Evolutionary conservation across 2,329 filamentous ascomycete species (phyloP).

Genomic region (Talaromyces rugulosus): DNA sequence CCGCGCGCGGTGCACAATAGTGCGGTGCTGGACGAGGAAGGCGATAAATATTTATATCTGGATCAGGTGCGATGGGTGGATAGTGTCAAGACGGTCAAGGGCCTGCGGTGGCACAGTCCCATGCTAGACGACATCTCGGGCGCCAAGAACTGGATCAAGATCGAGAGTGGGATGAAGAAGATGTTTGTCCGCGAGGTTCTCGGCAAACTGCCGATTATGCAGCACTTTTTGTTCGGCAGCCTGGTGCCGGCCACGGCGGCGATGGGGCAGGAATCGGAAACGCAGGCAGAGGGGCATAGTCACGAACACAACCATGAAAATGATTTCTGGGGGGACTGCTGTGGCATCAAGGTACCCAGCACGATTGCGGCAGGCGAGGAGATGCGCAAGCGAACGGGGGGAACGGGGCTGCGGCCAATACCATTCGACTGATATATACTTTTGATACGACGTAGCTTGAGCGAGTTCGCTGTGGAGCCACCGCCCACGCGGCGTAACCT

Average conservation of each 20-base stretch:
- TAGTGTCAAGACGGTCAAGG: conserved; percentile 91
- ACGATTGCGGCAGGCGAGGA: conserved; percentile 87
- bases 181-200: conserved; percentile 96
- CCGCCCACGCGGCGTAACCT: background rate
- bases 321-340: conserved; percentile 85
- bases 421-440: conserved; percentile 37
- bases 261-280: conserved; percentile 59
- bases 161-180: conserved; percentile 89
- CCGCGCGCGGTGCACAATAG: conserved; percentile 81
- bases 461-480: background rate
- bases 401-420: conserved; percentile 59
- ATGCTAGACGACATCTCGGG: conserved; percentile 98
- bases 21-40: conserved; percentile 80
- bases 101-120: conserved; percentile 90
- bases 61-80: conserved; percentile 94
- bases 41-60: conserved; percentile 79
- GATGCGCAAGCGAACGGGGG: conserved; percentile 68
- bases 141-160: conserved; percentile 84
- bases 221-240: conserved; percentile 92
- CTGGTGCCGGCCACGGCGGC: conserved; percentile 73
- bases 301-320: conserved; percentile 60
- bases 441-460: too few relatives aligned
- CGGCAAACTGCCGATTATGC: conserved; percentile 93
- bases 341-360: conserved; percentile 94
- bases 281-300: conserved; percentile 57